Percentiles rank a stretch among this genome's conserved stretches.
phyloP scores from a whole-genome alignment of 495 filamentous ascomycete genomes.

The Neurospora pannonica region DNA sequence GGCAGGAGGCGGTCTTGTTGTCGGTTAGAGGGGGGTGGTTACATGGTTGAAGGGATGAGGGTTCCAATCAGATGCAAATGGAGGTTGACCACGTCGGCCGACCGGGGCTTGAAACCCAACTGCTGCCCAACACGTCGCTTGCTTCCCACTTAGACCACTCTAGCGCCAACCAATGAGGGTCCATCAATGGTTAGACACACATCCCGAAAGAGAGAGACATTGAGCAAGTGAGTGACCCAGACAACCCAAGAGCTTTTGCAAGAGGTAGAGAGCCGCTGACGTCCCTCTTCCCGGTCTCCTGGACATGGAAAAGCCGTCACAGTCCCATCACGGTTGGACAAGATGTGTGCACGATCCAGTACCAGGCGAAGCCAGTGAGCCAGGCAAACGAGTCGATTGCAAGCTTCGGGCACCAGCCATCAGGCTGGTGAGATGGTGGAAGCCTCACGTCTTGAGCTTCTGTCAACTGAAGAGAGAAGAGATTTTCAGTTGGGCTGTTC shows the following conservation, averaged over 20 bases:
- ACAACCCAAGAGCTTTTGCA: neutral
- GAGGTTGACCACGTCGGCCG: neutral
- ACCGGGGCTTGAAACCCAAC: neutral
- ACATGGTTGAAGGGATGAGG: neutral
- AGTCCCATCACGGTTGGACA: neutral
- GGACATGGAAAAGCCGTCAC: neutral
- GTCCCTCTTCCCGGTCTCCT: neutral
- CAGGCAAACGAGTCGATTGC: neutral
- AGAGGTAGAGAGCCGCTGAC: neutral
- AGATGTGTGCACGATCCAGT: neutral
- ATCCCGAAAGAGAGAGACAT: neutral
- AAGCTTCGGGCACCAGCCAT: neutral
- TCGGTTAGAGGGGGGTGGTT: neutral
- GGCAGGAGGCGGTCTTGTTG: neutral
- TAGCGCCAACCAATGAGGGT: neutral
- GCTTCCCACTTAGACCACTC: neutral
- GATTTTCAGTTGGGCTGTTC: neutral
- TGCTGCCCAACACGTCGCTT: neutral
- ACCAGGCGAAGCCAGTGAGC: neutral
- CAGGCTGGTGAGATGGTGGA: neutral
- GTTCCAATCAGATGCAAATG: neutral
- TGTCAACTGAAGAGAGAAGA: neutral
- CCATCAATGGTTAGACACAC: neutral
- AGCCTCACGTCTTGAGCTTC: neutral
- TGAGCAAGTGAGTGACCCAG: neutral